phyloP scores from a whole-genome alignment of 2,329 filamentous ascomycete genomes.

The Fusarium circinatum region DNA sequence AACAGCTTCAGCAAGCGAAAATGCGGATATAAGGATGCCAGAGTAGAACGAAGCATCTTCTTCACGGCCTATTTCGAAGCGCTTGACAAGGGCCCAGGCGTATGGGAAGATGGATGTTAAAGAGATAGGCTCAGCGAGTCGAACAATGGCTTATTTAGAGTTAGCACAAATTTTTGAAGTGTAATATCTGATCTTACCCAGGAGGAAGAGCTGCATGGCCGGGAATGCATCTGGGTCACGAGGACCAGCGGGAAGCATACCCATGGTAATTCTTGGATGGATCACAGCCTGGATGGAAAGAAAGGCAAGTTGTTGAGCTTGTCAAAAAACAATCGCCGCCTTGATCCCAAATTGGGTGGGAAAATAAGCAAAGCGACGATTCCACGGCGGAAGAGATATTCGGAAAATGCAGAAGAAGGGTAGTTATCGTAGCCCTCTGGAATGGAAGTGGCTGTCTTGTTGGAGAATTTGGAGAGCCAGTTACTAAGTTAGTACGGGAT shows the following conservation, averaged over 20 bases:
- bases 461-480: conserved; percentile 8
- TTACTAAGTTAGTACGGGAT: conserved; percentile 8
- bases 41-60: conserved; percentile 88
- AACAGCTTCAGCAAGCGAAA: conserved; percentile 81
- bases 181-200: conserved; percentile 68
- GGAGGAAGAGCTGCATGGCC: conserved; percentile 81
- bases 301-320: conserved; percentile 2
- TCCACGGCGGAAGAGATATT: neutral
- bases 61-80: conserved; percentile 76
- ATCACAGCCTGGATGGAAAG: neutral
- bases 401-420: conserved; percentile 2
- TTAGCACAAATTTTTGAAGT: conserved; percentile 56
- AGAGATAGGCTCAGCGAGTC: conserved; percentile 90
- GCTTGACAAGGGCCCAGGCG: conserved; percentile 83
- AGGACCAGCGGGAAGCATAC: conserved; percentile 60
- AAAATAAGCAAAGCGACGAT: neutral
- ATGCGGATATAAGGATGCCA: conserved; percentile 87
- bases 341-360: conserved; percentile 4
- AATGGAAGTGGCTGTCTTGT: conserved; percentile 1
- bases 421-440: conserved; percentile 8
- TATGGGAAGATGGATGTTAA: conserved; percentile 95
- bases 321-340: neutral
- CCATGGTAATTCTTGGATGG: conserved; percentile 57
- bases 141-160: conserved; percentile 78
- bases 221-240: conserved; percentile 81